Base-by-base conservation (phyloP, 2,329 filamentous ascomycete genomes). In the Falciphora oryzae region DNA sequence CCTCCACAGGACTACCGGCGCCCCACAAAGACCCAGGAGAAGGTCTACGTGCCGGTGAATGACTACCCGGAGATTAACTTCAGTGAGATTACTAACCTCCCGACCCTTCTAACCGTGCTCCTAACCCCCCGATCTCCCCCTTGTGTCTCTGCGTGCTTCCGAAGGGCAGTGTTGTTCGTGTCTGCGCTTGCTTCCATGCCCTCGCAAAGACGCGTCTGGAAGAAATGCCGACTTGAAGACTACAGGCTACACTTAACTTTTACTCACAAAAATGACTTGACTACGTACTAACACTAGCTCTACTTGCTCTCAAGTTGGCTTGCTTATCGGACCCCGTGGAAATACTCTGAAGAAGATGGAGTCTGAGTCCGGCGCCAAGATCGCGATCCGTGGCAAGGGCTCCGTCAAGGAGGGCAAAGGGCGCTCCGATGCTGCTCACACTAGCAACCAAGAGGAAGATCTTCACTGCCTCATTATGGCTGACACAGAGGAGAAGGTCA, bases 31-130 rank as follows among this genome's bases (percentile, higher is more conserved):
- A 99, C 95, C 76, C 95, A 99, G 81, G 95, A 99, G 85, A 99
- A 99, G 85, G 96, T 99, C 90, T 99, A 99, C 78, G 95, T 99
- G 79, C 95, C 95, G 78, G 95, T 99, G 83, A 99, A 99, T 87
- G 95, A 99, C 81, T 99, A 99, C 79, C 95, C 95, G 85, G 95
- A 99, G 81, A 98, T 99, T 89, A 99, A 99, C 90, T 99, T 99
- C 92, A 99, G 95, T 99, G 97, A 94, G 94, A 94, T 95, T 93
- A 89, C 93, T 97, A 97, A 97, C 92, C 93, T 92, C 93, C 88
- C 89, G 89, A 91, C 88, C 83, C 79, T 84, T 85, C 88, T 90
- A 89, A 90, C 81, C 79, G 81, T 80, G 27, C 28, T 61, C 63
- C 57, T 57, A 53, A 62, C 60, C 38, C 28, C 27, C 60, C 60